phyloP scores from a whole-genome alignment of 345 rosid genomes.

The Linum lewisii region DNA sequence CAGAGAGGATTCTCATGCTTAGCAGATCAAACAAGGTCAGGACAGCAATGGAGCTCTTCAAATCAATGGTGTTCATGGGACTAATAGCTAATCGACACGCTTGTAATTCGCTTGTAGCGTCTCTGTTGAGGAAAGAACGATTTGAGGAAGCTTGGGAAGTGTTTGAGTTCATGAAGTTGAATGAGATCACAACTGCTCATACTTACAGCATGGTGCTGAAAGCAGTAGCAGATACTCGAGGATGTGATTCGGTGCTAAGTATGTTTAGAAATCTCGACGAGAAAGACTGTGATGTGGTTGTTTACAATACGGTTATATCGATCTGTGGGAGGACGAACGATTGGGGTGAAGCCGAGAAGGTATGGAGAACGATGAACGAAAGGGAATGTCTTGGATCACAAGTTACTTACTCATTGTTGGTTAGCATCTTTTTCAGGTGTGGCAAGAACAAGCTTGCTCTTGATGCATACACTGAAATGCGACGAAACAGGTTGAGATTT shows the following conservation, averaged over 20 bases:
- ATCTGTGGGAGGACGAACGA: constrained; percentile 47
- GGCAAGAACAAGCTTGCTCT: constrained; percentile 52
- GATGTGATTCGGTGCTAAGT: constrained; percentile 46
- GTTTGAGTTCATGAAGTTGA: constrained; percentile 44
- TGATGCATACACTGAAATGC: constrained; percentile 67
- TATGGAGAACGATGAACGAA: constrained; percentile 54
- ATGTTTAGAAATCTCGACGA: constrained; percentile 44
- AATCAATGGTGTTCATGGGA: constrained; percentile 47
- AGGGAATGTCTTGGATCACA: constrained; percentile 49
- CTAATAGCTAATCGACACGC: constrained; percentile 46
- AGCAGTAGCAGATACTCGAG: constrained; percentile 41
- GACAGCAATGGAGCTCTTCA: constrained; percentile 50
- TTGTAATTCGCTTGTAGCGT: constrained; percentile 61
- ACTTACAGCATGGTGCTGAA: constrained; percentile 58
- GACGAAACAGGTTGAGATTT: constrained; percentile 26
- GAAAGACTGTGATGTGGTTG: constrained; percentile 43
- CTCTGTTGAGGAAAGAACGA: constrained; percentile 45
- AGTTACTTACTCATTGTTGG: constrained; percentile 50
- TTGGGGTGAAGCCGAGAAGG: constrained; percentile 43
- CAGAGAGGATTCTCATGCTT: constrained; percentile 55
- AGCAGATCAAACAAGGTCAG: constrained; percentile 63
- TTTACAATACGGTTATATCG: constrained; percentile 68
- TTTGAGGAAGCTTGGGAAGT: constrained; percentile 36
- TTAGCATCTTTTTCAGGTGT: constrained; percentile 63
- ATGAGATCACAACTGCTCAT: constrained; percentile 43